A percentile compares a stretch with the other conserved stretches of the same genome.
phyloP scores from a whole-genome alignment of 345 rosid genomes.

The Bruguiera sexangula region DNA sequence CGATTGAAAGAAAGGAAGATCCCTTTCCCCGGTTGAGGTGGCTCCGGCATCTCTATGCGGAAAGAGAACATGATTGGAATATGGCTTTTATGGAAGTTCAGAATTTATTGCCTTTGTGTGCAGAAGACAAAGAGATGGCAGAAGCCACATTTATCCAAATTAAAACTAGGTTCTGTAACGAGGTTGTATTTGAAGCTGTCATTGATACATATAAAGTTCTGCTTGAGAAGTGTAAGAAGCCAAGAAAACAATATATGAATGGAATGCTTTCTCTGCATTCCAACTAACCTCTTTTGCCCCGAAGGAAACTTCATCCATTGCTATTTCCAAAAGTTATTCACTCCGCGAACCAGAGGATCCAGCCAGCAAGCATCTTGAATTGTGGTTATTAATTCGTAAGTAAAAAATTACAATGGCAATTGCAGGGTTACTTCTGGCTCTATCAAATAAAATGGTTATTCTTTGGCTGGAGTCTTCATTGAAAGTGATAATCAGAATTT shows the following conservation, averaged over 20 bases:
- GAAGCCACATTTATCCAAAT: slow-evolving; percentile 32
- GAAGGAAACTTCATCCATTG: background rate
- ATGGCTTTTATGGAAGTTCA: slow-evolving; percentile 17
- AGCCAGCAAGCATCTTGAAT: too few species aligned
- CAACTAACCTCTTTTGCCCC: slow-evolving; percentile 9
- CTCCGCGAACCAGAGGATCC: too few species aligned
- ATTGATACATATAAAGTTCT: slow-evolving; percentile 28
- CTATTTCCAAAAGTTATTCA: too few species aligned
- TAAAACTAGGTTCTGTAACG: slow-evolving; percentile 42
- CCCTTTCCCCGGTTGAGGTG: slow-evolving; percentile 39
- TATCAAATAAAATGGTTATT: too few species aligned
- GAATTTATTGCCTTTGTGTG: slow-evolving; percentile 17
- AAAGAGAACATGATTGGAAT: slow-evolving; percentile 15
- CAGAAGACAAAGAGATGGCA: slow-evolving; percentile 25
- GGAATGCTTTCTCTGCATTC: slow-evolving; percentile 54
- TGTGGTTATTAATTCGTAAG: too few species aligned
- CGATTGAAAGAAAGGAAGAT: slow-evolving; percentile 30
- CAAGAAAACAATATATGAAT: slow-evolving; percentile 47
- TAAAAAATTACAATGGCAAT: too few species aligned
- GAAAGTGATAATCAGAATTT: too few species aligned
- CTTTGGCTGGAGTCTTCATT: too few species aligned
- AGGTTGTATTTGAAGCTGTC: slow-evolving; percentile 38
- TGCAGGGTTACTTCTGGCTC: too few species aligned
- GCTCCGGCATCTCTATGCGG: slow-evolving; percentile 37
- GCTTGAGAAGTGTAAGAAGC: slow-evolving; percentile 42